Evolutionary conservation across 2,329 filamentous ascomycete species (phyloP), one percentile per base, ranked within the genome.

Genomic region (Gnomoniopsis sp.): DNA sequence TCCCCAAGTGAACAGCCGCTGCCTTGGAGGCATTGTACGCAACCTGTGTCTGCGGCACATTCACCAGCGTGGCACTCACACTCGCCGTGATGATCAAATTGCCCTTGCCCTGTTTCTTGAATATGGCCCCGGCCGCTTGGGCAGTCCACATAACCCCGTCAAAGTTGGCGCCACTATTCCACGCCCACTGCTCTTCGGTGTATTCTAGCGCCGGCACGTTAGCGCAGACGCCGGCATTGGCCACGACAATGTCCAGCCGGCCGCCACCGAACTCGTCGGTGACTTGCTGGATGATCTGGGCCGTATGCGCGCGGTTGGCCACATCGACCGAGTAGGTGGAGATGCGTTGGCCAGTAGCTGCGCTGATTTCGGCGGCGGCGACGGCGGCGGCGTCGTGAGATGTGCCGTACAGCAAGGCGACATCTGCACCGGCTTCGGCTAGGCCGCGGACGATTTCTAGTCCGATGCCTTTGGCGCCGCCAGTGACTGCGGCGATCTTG

Each of bases 401-500:
- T 2, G 44, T 49, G 19, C 36, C 38, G 41, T 46, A 60, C 15
- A 57, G 36, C n/a, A 60, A 34, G 30, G 58, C 58, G 12, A 60
- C 58, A 26, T 60, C 58, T 2, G 58, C 58, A 23, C 58, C 58
- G 11, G 58, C 58, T 21, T 60, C 58, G 17, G 58, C 54, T 1
- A 60, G 49, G 8, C 58, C 58, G 7, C 54, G 54, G 43, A 60
- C 58, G 17, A 60, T 43, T 21, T 60, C 54, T 30, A 53, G 49
- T 21, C 58, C 58, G 46, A 60, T 75, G 6, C 77, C 78, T 52
- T 74, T 68, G 10, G 75, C 74, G n/a, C 75, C 78, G 21, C 78
- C 77, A 1, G 78, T 79, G 6, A 79, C 71, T 15, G 79, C 67
- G 10, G 76, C 75, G 4, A 74, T 77, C 44, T 75, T 72, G 21